Base-by-base conservation (phyloP, 1,284 basidiomycete species). In the Xerocomus minutiporus region DNA sequence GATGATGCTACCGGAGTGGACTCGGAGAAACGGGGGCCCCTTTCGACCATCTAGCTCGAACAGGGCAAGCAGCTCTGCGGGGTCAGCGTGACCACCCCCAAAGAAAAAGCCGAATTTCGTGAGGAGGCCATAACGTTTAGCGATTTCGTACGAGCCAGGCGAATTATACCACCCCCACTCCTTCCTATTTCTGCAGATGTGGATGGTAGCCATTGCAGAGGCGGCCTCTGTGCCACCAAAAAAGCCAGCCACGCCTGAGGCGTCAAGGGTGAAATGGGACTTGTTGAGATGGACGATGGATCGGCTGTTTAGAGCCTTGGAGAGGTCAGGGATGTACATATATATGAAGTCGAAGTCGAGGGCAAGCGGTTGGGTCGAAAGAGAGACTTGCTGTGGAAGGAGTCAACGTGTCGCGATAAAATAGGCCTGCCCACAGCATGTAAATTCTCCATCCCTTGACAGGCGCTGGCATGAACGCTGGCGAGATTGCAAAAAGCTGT, bases 111-210 rank as follows among this genome's bases (percentile, higher is more conserved):
- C 65, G 45, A 59, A 69, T 6, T 53, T 62, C 13, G 68, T 57
- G 1, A 69, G 62, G 32, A 55, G 55, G 8, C 53, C 60, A 12
- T 62, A 71, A 31, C 59, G 56, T 42, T 60, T 68, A 17, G 67
- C 69, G n/a, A 71, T 59, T 9, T 57, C 46, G 46, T 69, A 72
- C 5, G 68, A 65, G n/a, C 68, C 70, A 15, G 70, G 70, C 5
- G 67, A 57, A n/a, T 71, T 72, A 23, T 69, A 71, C 70, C 68
- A 70, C 1, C 68, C 68, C 17, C 66, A 35, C 61, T 57, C 63
- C n/a, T 49, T 59, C 36, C 65, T 68, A 3, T 57, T 58, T 44
- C 57, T 51, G 43, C 60, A 69, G 12, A 72, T 46, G 36, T 71
- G 65, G 11, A 72, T 57, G 1, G 68, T 72, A 0, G 61, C 60